Evolutionary conservation across 202 grass and related monocot species (phyloP).

Genomic region (Panicum virgatum): DNA sequence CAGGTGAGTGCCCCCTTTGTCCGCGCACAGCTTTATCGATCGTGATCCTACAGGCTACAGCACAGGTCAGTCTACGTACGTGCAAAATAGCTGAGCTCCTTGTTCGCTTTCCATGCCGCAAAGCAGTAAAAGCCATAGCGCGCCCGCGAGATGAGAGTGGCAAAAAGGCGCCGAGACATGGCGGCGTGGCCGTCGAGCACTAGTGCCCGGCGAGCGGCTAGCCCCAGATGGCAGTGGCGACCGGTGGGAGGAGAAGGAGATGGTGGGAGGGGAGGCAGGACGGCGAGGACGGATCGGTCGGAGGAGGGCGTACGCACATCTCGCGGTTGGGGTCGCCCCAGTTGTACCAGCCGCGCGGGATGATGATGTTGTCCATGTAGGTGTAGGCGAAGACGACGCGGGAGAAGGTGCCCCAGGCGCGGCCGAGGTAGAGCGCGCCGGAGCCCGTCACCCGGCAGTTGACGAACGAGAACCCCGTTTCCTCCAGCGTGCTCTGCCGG

Average conservation of each 20-base stretch:
- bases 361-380: slow-evolving; percentile 97
- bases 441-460: slow-evolving; percentile 89
- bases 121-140: not conserved
- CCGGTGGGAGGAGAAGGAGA: not conserved
- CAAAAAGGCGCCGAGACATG: not conserved
- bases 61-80: not conserved
- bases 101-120: not conserved
- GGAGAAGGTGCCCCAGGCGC: slow-evolving; percentile 91
- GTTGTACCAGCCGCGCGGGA: slow-evolving; percentile 88
- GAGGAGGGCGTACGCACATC: slow-evolving; percentile 42
- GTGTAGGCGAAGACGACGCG: slow-evolving; percentile 94
- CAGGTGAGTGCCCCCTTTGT: slow-evolving; percentile 1
- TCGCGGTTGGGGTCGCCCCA: slow-evolving; percentile 86
- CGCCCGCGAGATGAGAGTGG: not conserved
- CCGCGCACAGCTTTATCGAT: not conserved
- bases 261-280: no score
- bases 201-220: not conserved
- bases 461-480: slow-evolving; percentile 95
- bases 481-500: slow-evolving; percentile 73
- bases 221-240: not conserved
- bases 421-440: slow-evolving; percentile 84
- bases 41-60: not conserved
- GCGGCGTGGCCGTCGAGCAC: not conserved
- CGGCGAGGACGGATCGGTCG: no score
- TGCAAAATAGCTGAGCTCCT: not conserved